Evolutionary conservation across 2,329 filamentous ascomycete species (phyloP), one percentile per base, ranked within the genome.

Genomic region (Emergomyces africanus): DNA sequence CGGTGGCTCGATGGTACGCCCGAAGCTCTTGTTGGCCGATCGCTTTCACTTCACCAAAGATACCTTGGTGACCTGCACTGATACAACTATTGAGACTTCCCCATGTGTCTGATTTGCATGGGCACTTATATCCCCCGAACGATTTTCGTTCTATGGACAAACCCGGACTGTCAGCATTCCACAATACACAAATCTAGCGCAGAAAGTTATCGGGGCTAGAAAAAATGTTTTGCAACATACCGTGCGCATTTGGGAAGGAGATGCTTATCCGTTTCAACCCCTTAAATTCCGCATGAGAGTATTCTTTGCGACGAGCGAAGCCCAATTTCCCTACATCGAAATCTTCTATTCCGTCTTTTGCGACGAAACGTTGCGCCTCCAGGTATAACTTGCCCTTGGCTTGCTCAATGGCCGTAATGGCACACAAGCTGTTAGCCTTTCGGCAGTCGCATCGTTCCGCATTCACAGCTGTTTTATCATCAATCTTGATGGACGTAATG

Each of bases 371-470:
- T 37, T 57, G 41, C 33, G 54, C 25, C 14, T 46, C 28, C 30
- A 57, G 30, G 20, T 9, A n/a, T 9, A 2, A 23, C 20, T 35
- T 20, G 20, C 54, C 54, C 5, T 46, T 49, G 28, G 23, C 5
- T n/a, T 39, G 54, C 41, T 57, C 54, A 20, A 57, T 46, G n/a
- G 54, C 39, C 23, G 54, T 49, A 15, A 37, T 57, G 9, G 39
- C 39, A 35, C 54, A 57, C 30, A 41, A 46, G 28, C 39, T 57
- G 28, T 35, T 49, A 23, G 41, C 39, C 5, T 33, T 57, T n/a
- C 54, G 54, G 35, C 54, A 57, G 39, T 57, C 41, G 41, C 54
- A 57, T 25, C 54, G 54, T 25, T 57, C 54, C 35, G 28, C n/a
- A 20, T 57, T 57, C 15, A 46, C 54, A 8, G 54, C 54, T 35